Evolutionary conservation across 345 rosid genomes (phyloP).

Genomic region (Corchorus olitorius): DNA sequence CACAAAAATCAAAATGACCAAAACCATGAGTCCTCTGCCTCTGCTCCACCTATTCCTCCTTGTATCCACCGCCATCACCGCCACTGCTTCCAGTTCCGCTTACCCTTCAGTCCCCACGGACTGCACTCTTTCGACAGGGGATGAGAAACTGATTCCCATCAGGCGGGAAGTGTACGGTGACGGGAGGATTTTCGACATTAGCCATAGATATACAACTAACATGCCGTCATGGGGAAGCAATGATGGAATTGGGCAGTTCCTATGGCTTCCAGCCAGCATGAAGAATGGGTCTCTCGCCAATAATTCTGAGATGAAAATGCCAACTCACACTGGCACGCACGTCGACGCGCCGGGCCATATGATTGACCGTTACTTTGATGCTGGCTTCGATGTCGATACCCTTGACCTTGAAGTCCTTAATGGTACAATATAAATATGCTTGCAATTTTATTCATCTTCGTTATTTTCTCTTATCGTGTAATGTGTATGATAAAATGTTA

Average conservation of each 20-base stretch:
- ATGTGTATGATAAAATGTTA: too few relatives aligned
- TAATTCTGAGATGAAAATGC: constrained; percentile 72
- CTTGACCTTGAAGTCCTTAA: constrained; percentile 74
- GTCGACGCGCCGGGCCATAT: constrained; percentile 92
- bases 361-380: constrained; percentile 71
- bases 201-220: constrained; percentile 56
- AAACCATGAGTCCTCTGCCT: constrained; percentile 5
- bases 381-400: constrained; percentile 85
- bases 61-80: not conserved
- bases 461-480: not conserved
- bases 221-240: constrained; percentile 53
- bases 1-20: not conserved
- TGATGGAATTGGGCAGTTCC: constrained; percentile 60
- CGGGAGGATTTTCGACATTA: constrained; percentile 76
- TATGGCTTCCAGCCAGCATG: constrained; percentile 74
- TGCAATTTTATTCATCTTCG: too few relatives aligned
- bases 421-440: constrained; percentile 37
- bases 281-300: constrained; percentile 85
- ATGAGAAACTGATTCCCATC: constrained; percentile 30
- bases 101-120: constrained; percentile 37
- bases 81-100: constrained; percentile 28
- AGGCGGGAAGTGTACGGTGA: constrained; percentile 62
- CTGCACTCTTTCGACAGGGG: constrained; percentile 5
- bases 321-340: constrained; percentile 84
- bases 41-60: constrained; percentile 16